Conservation (phyloP, 371 early-diverging fungal species). For the Circinella umbellata region DNA sequence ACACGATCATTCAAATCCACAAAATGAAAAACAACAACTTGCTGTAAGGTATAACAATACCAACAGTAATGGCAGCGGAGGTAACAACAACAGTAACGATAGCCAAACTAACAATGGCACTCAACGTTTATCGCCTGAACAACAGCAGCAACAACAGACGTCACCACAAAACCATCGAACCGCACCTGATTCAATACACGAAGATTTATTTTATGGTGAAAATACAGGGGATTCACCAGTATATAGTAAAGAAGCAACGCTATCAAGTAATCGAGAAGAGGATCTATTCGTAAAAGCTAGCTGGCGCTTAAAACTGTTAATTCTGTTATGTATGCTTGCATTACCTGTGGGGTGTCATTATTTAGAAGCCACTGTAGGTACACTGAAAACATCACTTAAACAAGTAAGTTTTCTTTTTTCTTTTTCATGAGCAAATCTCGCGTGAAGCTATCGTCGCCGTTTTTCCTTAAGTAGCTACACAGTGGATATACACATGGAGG, state of each 20-base stretch:
- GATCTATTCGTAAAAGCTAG: conserved; percentile 14
- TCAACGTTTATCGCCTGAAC: background rate
- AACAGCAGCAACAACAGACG: conserved; percentile 1
- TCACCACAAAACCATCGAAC: too few species aligned
- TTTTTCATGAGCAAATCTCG: background rate
- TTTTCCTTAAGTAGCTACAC: too few species aligned
- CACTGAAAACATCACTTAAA: conserved; percentile 45
- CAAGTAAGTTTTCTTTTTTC: conserved; percentile 26
- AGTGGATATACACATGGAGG: too few species aligned
- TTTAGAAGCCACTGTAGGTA: conserved; percentile 48
- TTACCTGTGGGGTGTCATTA: conserved; percentile 48
- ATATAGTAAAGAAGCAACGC: conserved; percentile 20
- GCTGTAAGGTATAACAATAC: background rate
- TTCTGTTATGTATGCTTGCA: conserved; percentile 28
- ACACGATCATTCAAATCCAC: background rate
- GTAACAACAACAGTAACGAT: background rate
- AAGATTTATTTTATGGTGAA: conserved; percentile 17
- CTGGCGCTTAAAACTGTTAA: conserved; percentile 22
- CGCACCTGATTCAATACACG: conserved; percentile 13
- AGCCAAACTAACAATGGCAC: background rate
- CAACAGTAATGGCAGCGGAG: background rate
- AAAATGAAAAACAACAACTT: conserved; percentile 3
- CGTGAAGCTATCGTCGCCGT: background rate
- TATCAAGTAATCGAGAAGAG: conserved; percentile 12
- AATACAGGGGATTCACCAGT: background rate